Evolutionary conservation across 2,329 filamentous ascomycete genomes (phyloP), one percentile per base, ranked within the genome.

Genomic region (Blumeria graminis): DNA sequence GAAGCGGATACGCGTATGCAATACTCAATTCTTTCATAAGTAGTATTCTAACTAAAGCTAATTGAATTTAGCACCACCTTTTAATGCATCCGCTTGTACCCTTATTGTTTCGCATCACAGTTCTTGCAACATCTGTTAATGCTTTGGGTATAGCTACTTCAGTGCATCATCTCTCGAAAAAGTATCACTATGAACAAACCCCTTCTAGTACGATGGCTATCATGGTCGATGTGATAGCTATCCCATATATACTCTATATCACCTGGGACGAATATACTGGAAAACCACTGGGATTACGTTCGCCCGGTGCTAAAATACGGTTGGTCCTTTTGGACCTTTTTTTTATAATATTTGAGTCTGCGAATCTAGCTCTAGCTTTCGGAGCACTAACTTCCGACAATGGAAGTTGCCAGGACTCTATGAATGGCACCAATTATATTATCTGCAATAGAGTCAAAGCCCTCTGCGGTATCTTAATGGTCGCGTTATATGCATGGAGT

Each of bases 331-430:
- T 94, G 57, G 92, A 98, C 69, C 75, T 98, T 3, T 82, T 95
- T 64, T 98, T 98, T 67, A 94, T 98, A 65, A 89, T 96, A 45
- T 94, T 98, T 71, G 90, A 94, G 68, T 88, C 89, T 3, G 88
- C 89, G 55, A 96, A 94, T 69, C 77, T 94, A 32, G 85, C 86
- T 43, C 72, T 98, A 60, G 89, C 90, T 1, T 94, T 95, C 67
- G 84, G 86, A 66, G 84, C 86, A 8, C 72, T 95, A 56, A 82
- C 74, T 6, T 77, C 82, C 62, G 71, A 74, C 34, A 72, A 74
- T 43, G 81, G 80, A 66, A 70, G 71, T 38, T 86, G 67, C 74
- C 77, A 65, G 69, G 65, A 68, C 63, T 69, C 59, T 60, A 38
- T 22, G 28, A 70, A 62, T 41, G 61, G 70, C 55, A 61, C 68